These are phyloP conservation scores for Uronychia setigera DNA, from an alignment of 73 alveolate species.

Conservation along the genomic window DNA sequence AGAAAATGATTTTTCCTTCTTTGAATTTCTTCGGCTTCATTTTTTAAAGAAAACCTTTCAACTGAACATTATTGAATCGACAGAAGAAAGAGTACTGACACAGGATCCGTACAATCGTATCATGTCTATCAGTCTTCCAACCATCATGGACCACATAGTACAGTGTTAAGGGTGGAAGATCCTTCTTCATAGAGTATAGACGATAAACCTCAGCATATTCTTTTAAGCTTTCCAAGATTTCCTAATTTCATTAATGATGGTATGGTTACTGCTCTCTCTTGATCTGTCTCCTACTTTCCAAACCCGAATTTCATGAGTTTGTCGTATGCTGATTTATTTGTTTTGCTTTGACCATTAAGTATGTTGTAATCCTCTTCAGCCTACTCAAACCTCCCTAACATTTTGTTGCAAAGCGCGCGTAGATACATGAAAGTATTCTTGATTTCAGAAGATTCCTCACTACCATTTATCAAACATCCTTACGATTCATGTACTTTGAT, in stretches of 20 bases:
- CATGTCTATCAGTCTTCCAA: not conserved
- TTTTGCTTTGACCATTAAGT: not conserved
- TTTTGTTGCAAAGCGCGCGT: conserved; percentile 20
- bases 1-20: conserved; percentile 21
- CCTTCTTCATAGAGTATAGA: not conserved
- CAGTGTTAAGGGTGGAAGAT: not conserved
- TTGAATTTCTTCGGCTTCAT: conserved; percentile 30
- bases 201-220: not conserved
- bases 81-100: not conserved
- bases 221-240: not conserved
- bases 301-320: conserved; percentile 33
- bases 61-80: not conserved
- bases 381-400: conserved; percentile 13
- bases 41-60: conserved; percentile 6
- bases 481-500: conserved; percentile 11
- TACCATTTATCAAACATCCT: not conserved
- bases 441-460: not conserved
- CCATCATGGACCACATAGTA: not conserved
- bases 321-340: conserved; percentile 40
- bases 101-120: not conserved
- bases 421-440: conserved; percentile 16
- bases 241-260: not conserved
- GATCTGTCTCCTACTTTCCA: not conserved
- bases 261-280: not conserved
- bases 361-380: conserved; percentile 36